Conservation (phyloP, 148 eudicot genomes). For the Nepenthes gracilis region DNA sequence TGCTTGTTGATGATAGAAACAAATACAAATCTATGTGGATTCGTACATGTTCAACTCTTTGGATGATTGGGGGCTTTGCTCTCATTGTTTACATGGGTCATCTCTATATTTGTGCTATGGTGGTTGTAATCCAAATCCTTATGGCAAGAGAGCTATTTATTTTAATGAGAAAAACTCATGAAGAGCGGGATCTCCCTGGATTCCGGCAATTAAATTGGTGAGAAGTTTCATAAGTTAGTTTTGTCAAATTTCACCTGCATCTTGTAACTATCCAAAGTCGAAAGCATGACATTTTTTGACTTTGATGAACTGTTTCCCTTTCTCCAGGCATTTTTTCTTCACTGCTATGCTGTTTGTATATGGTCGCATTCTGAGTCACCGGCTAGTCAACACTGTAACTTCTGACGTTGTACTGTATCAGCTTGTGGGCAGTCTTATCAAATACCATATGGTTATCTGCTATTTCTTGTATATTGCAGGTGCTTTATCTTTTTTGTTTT, state of each 20-base stretch:
- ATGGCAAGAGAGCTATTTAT: conserved; percentile 74
- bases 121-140: conserved; percentile 68
- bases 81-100: conserved; percentile 70
- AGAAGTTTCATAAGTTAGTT: conserved; percentile 3
- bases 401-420: conserved; percentile 64
- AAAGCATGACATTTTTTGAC: not conserved
- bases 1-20: conserved; percentile 58
- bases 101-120: conserved; percentile 79
- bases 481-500: conserved; percentile 15
- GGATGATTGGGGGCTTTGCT: conserved; percentile 71
- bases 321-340: conserved; percentile 91
- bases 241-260: conserved; percentile 1
- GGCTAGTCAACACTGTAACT: conserved; percentile 84
- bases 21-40: conserved; percentile 81
- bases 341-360: conserved; percentile 95
- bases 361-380: conserved; percentile 85
- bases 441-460: conserved; percentile 95
- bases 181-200: conserved; percentile 72
- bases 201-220: conserved; percentile 74
- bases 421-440: conserved; percentile 66
- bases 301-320: not conserved
- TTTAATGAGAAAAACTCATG: conserved; percentile 54
- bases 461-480: conserved; percentile 92
- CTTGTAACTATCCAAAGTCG: not conserved
- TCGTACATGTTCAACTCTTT: conserved; percentile 60